phyloP scores from a whole-genome alignment of 2,329 filamentous ascomycete genomes.

The Cordyceps cicadae region DNA sequence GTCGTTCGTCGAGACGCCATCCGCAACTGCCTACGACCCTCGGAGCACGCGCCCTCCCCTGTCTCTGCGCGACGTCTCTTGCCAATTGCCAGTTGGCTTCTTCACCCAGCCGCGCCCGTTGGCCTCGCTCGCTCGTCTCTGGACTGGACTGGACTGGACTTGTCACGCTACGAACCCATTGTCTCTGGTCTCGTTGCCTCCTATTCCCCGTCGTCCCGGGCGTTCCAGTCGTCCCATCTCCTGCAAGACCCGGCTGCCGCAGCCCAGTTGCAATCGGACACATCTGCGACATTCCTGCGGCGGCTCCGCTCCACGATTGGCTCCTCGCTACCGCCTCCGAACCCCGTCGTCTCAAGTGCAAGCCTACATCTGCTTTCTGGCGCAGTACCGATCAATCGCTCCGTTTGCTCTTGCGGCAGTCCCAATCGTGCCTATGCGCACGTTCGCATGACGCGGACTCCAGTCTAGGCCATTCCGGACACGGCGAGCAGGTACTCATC shows the following conservation, averaged over 20 bases:
- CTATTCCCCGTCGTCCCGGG: background rate
- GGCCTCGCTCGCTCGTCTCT: background rate
- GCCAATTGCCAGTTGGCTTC: background rate
- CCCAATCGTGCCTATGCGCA: background rate
- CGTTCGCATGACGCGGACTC: background rate
- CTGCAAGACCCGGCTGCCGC: background rate
- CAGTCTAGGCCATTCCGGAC: background rate
- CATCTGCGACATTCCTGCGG: slow-evolving; percentile 11
- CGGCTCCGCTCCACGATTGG: slow-evolving; percentile 8
- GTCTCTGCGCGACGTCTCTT: background rate
- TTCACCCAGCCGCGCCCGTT: background rate
- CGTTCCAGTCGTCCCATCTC: background rate
- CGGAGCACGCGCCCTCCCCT: background rate
- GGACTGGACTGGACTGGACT: background rate
- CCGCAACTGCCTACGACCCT: background rate
- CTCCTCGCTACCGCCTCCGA: background rate
- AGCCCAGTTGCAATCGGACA: slow-evolving; percentile 1
- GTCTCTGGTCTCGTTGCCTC: background rate
- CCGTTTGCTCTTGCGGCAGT: background rate
- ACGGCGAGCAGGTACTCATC: background rate
- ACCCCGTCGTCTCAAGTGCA: background rate
- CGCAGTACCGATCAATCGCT: background rate
- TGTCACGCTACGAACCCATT: background rate
- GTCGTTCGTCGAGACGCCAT: background rate
- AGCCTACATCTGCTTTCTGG: background rate